Conservation (phyloP, 1,139 yeast species). For the Candida sp. region DNA sequence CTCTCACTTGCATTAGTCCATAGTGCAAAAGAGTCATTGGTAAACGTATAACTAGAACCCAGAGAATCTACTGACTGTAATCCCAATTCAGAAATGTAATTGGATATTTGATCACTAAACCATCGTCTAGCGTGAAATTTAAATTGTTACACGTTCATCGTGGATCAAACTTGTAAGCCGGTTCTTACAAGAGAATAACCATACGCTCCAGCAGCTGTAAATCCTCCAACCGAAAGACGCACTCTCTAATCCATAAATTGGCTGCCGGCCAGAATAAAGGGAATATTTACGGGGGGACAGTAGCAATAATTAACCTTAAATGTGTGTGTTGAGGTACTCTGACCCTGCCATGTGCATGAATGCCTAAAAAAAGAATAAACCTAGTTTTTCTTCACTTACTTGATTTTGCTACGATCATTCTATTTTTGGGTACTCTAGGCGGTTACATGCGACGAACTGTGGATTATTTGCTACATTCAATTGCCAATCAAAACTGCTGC, state of each 20-base stretch:
- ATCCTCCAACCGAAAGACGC: no score
- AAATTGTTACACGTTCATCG: neutral
- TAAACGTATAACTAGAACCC: no score
- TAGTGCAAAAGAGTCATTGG: no score
- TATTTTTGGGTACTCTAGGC: neutral
- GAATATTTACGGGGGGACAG: no score
- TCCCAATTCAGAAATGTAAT: slow-evolving; percentile 2
- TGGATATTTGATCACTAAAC: neutral
- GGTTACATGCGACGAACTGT: neutral
- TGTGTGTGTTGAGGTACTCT: no score
- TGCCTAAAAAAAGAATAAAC: neutral
- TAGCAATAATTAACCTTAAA: no score
- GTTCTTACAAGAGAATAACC: neutral
- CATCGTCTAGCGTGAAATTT: neutral
- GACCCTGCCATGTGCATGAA: neutral
- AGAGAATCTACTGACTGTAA: neutral
- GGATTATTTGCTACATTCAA: neutral
- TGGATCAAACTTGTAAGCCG: neutral
- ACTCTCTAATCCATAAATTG: no score
- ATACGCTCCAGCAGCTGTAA: neutral
- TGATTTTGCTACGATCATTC: neutral
- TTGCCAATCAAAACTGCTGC: neutral
- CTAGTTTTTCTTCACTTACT: neutral
- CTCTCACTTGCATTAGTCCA: no score
- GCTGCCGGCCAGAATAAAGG: no score